Evolutionary conservation across 2,329 filamentous ascomycete genomes (phyloP).

Genomic region (Samsoniella hepiali): DNA sequence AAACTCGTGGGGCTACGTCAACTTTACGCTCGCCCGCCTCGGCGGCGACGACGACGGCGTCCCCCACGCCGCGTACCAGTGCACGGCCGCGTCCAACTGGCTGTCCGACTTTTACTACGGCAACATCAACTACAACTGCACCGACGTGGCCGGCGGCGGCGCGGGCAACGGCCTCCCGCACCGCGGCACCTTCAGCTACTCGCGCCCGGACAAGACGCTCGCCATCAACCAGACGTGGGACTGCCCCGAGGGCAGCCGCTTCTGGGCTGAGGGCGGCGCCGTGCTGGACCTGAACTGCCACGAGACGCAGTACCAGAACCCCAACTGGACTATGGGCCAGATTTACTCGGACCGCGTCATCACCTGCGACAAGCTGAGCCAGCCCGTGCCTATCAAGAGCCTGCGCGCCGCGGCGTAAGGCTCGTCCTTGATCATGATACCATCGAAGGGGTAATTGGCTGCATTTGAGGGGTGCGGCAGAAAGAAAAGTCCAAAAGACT

Average conservation of each 20-base stretch:
- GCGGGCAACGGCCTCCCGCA: neutral
- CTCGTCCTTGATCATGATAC: neutral
- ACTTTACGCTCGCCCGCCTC: slow-evolving; percentile 49
- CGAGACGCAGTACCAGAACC: slow-evolving; percentile 29
- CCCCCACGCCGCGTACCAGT: slow-evolving; percentile 26
- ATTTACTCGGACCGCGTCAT: slow-evolving; percentile 31
- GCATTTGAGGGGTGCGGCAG: neutral
- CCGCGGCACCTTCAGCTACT: slow-evolving; percentile 43
- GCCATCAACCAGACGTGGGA: slow-evolving; percentile 48
- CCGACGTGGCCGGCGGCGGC: slow-evolving; percentile 26
- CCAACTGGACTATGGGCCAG: slow-evolving; percentile 31
- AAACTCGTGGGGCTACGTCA: slow-evolving; percentile 44
- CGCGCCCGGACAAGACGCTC: slow-evolving; percentile 34
- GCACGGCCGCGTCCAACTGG: slow-evolving; percentile 40
- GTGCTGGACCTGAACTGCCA: slow-evolving; percentile 30
- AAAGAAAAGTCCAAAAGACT: neutral
- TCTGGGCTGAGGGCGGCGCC: slow-evolving; percentile 28
- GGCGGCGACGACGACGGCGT: slow-evolving; percentile 33
- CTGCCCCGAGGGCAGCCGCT: slow-evolving; percentile 38
- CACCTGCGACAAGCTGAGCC: slow-evolving; percentile 28
- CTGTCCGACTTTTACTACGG: slow-evolving; percentile 51
- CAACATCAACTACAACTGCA: slow-evolving; percentile 43
- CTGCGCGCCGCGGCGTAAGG: slow-evolving; percentile 28
- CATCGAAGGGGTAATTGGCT: neutral
- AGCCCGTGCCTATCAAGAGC: slow-evolving; percentile 26